Conservation (phyloP, 257 asterid genomes). For the Thymus mandschuricus region DNA sequence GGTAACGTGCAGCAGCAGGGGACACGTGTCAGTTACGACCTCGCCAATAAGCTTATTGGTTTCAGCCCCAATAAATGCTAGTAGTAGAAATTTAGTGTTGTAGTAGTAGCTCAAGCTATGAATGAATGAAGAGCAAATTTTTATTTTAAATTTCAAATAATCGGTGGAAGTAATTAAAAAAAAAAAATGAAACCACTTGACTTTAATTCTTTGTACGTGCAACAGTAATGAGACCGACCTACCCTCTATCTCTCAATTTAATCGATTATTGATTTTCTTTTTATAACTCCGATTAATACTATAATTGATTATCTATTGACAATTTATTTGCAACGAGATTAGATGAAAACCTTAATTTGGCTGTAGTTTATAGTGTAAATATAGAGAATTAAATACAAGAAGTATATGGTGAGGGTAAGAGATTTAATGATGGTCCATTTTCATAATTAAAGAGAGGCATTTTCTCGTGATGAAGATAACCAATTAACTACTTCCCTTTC, state of each 20-base stretch:
- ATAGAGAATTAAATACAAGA: no score
- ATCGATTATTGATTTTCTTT: no score
- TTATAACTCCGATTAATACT: no score
- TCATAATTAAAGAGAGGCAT: neutral
- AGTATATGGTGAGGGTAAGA: slow-evolving; percentile 1
- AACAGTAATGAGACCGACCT: neutral
- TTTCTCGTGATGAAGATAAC: slow-evolving; percentile 6
- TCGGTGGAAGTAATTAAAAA: no score
- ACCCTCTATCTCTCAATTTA: neutral
- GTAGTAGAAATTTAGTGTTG: neutral
- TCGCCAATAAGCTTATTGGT: slow-evolving; percentile 63
- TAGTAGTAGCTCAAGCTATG: neutral
- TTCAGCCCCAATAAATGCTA: slow-evolving; percentile 88
- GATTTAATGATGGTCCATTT: slow-evolving; percentile 2
- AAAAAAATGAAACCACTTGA: neutral
- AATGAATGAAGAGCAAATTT: neutral
- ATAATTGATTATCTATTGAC: no score
- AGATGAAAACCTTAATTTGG: no score
- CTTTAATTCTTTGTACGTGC: neutral
- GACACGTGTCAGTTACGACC: slow-evolving; percentile 84
- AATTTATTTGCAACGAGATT: no score
- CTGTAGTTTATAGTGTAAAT: no score
- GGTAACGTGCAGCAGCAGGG: slow-evolving; percentile 97
- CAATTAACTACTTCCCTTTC: neutral
- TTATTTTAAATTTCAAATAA: neutral